Conservation (phyloP, 2,329 filamentous ascomycete genomes). For the Pseudocercospora fuligena region DNA sequence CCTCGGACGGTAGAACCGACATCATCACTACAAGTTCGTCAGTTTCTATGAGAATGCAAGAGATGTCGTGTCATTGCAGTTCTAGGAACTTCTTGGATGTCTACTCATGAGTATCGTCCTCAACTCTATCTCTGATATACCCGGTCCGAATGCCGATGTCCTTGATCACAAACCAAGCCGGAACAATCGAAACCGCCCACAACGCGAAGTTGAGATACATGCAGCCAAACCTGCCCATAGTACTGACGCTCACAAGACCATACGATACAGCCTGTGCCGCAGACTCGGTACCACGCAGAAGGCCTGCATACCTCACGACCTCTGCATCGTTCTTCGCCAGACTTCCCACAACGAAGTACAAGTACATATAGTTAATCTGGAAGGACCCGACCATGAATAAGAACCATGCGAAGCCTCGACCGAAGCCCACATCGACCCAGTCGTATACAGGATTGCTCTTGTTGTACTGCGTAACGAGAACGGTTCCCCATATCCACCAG, state of each 20-base stretch:
- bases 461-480: slow-evolving; percentile 66
- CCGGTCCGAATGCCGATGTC: slow-evolving; percentile 53
- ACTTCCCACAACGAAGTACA: slow-evolving; percentile 74
- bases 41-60: too few relatives aligned
- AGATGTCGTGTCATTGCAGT: too few relatives aligned
- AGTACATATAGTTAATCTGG: slow-evolving; percentile 74
- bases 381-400: slow-evolving; percentile 70
- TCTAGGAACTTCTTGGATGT: too few relatives aligned
- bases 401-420: slow-evolving; percentile 68
- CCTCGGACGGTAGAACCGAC: too few relatives aligned
- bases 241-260: slow-evolving; percentile 63
- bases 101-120: background rate
- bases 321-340: slow-evolving; percentile 66
- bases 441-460: slow-evolving; percentile 65
- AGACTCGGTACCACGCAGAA: slow-evolving; percentile 72
- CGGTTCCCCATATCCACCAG: slow-evolving; percentile 74
- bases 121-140: slow-evolving; percentile 19
- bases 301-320: slow-evolving; percentile 69
- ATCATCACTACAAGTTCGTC: too few relatives aligned
- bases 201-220: slow-evolving; percentile 73
- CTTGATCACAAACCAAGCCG: slow-evolving; percentile 69
- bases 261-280: slow-evolving; percentile 76
- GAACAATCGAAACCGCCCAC: slow-evolving; percentile 67
- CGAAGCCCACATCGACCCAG: slow-evolving; percentile 68
- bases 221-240: slow-evolving; percentile 69